Conservation (phyloP, 2,329 filamentous ascomycete species). For the Lecanicillium sp. region DNA sequence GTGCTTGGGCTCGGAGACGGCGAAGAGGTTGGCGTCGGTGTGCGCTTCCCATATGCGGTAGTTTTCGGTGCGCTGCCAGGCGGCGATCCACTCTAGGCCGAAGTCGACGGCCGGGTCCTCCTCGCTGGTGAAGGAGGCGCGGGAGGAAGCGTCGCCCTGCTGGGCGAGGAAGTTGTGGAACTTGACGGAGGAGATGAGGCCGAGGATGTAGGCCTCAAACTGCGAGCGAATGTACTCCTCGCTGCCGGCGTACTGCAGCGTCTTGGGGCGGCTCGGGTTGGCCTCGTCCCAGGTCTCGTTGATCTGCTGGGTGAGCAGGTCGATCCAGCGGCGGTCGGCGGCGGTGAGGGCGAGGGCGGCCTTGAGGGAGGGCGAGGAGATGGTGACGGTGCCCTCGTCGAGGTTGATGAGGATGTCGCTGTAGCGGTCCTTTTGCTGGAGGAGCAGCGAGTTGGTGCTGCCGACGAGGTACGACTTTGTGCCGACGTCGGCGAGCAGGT, state of each 20-base stretch:
- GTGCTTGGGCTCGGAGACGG: slow-evolving; percentile 87
- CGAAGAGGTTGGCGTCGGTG: slow-evolving; percentile 84
- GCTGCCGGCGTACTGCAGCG: slow-evolving; percentile 88
- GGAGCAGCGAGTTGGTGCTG: slow-evolving; percentile 87
- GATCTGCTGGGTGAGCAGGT: slow-evolving; percentile 87
- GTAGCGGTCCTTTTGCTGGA: slow-evolving; percentile 93
- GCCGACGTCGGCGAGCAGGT: slow-evolving; percentile 84
- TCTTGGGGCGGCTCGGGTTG: slow-evolving; percentile 85
- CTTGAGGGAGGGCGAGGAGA: slow-evolving; percentile 73
- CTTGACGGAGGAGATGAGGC: slow-evolving; percentile 81
- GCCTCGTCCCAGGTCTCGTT: slow-evolving; percentile 95
- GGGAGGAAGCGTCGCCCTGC: slow-evolving; percentile 61
- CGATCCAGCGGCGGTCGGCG: slow-evolving; percentile 92
- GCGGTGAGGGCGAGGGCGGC: slow-evolving; percentile 71
- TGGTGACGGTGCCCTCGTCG: slow-evolving; percentile 79
- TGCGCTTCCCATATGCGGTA: slow-evolving; percentile 80
- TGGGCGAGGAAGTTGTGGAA: slow-evolving; percentile 71
- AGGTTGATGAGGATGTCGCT: slow-evolving; percentile 96
- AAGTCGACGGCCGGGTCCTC: slow-evolving; percentile 85
- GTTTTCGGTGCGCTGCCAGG: slow-evolving; percentile 84
- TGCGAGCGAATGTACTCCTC: slow-evolving; percentile 97
- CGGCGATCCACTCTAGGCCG: slow-evolving; percentile 75
- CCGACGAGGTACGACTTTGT: slow-evolving; percentile 98
- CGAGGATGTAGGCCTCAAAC: slow-evolving; percentile 93
- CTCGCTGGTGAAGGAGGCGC: slow-evolving; percentile 62